Evolutionary conservation across 805 yeast genomes (phyloP), one percentile per base, ranked within the genome.

Genomic region (Wickerhamiella slavikovae): DNA sequence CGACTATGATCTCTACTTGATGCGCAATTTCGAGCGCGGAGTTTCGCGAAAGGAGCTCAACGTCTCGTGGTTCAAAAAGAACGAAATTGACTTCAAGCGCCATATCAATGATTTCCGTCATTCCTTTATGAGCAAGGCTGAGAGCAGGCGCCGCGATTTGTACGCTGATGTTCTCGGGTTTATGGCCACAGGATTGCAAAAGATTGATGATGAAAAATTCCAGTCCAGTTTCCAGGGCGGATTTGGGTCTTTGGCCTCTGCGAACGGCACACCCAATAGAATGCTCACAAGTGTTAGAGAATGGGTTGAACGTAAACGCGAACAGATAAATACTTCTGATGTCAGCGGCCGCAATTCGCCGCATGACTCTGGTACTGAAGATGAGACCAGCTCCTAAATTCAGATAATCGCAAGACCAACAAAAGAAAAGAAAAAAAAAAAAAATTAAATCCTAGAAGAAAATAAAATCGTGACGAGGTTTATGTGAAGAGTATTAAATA

Each of bases 1-100:
- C 43, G 96, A 89, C 55, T 89, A 89, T 55, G 98, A 89, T 58
- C 80, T 83, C 56, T 89, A 89, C 52, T 60, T 89, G 51, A 75
- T 85, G 89, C 70, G 98, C 49, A 89, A 89, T 57, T 85, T 89
- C 54, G 93, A 94, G 11, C 67, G 98, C 40, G 98, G 98, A 28
- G 96, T 94, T 8, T 77, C 95, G 2, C 66, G 98, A 47, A 80
- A 89, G 51, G 98, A 89, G 46, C 66, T 89, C 44, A 89, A 89
- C 47, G 96, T 89, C 14, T 76, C 93, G 18, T 89, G 98, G 98
- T 62, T 89, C 43, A 89, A 89, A 57, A 89, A 89, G 54, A 89
- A 89, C 52, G 98, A 89, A 57, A 62, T 89, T 42, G 98, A 89
- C 38, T 66, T 89, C 55, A 82, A 78, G 51, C 79, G 82, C 42